Conservation (phyloP, 148 eudicot species). For the Pouteria glomerata region DNA sequence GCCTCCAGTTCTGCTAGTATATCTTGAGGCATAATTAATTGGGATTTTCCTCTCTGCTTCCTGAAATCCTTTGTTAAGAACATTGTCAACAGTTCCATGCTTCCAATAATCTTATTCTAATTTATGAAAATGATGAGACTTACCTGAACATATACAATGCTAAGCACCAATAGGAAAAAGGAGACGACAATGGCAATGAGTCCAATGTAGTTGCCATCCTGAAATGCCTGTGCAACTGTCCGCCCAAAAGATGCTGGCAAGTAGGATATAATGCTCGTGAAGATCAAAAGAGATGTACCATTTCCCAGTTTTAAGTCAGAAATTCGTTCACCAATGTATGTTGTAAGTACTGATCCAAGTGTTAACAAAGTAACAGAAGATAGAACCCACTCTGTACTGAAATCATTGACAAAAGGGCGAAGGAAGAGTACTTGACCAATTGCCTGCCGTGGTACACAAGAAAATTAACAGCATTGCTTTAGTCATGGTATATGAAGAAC, state of each 20-base stretch:
- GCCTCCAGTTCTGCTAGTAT: constrained; percentile 72
- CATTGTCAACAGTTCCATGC: constrained; percentile 17
- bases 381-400: constrained; percentile 81
- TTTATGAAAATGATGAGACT: constrained; percentile 5
- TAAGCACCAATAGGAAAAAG: constrained; percentile 75
- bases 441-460: constrained; percentile 47
- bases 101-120: constrained; percentile 2
- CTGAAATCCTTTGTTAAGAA: constrained; percentile 46
- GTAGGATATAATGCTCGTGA: constrained; percentile 96
- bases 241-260: constrained; percentile 98
- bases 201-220: constrained; percentile 86
- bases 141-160: constrained; percentile 99
- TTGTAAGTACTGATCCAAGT: constrained; percentile 91
- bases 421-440: constrained; percentile 95
- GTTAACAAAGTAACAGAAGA: constrained; percentile 75
- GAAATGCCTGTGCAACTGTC: constrained; percentile 81
- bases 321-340: constrained; percentile 87
- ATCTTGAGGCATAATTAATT: constrained; percentile 94
- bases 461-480: background rate
- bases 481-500: background rate
- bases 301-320: constrained; percentile 97
- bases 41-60: constrained; percentile 99
- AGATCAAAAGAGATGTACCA: constrained; percentile 92
- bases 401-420: constrained; percentile 95
- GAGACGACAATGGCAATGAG: constrained; percentile 59